These are phyloP conservation scores for Sphagnum fallax DNA, from an alignment of 228 moss, liverwort and hornwort genomes.

Conservation along the genomic window DNA sequence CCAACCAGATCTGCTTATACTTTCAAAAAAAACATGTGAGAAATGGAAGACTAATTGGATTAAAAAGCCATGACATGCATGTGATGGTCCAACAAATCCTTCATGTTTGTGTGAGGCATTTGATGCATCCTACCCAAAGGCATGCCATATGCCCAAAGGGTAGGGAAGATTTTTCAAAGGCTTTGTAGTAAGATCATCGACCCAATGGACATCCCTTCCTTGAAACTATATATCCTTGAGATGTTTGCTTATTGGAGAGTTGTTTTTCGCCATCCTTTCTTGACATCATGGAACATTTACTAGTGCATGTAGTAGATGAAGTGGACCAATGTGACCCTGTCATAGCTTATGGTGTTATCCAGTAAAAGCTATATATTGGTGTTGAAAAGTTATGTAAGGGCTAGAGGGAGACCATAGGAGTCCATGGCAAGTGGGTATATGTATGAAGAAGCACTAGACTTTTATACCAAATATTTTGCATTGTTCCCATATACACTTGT, in stretches of 20 bases:
- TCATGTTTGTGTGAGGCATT: not conserved
- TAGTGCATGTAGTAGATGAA: no score
- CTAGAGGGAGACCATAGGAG: not conserved
- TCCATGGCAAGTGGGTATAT: not conserved
- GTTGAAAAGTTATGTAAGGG: not conserved
- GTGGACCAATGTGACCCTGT: no score
- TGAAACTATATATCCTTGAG: not conserved
- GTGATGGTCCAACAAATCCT: no score
- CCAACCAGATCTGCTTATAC: no score
- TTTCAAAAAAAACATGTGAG: no score
- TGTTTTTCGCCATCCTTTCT: not conserved
- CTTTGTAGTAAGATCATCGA: not conserved
- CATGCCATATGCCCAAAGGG: not conserved
- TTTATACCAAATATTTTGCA: not conserved
- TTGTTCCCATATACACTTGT: no score
- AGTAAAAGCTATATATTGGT: not conserved
- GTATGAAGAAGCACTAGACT: not conserved
- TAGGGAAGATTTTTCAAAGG: not conserved
- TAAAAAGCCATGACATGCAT: no score
- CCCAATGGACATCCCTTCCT: not conserved
- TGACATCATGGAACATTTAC: no score
- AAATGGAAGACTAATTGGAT: no score
- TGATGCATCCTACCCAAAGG: not conserved
- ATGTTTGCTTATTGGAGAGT: not conserved
- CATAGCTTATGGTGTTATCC: not conserved